Base-by-base conservation (phyloP, 371 early-diverging fungal species). In the Sporodiniella umbellata region DNA sequence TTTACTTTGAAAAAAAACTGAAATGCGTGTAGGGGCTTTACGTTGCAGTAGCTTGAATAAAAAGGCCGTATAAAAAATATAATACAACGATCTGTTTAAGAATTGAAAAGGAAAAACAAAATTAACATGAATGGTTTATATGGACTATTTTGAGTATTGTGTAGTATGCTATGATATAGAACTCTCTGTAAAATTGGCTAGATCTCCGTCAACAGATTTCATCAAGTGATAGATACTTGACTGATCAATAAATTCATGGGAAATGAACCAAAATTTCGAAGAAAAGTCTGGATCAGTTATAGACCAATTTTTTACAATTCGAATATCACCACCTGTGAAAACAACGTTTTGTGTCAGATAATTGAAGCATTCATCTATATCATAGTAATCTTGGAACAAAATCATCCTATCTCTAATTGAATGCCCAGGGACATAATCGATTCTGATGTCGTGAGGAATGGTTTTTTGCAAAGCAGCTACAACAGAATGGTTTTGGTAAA, bases 241-340 rank as follows among this genome's bases (percentile, higher is more conserved):
- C 3, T 62, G 45, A 4, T 62, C 62, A n/a, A 56, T 44, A 0
- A 62, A 26, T 19, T 53, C 45, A 42, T 62, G 62, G 8, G 74
- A 70, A 8, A 78, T 42, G 53, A 68, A 82, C 63, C 80, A 79
- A 44, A 64, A 82, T 28, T 73, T 72, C 19, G 72, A 61, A 40
- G 75, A 68, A 49, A 76, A 78, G 1, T 48, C 49, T 10, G 63
- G 62, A 15, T 64, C 64, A 2, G 71, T 39, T n/a, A 35, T 8
- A 10, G 57, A 54, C 83, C 83, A 82, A 42, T 74, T 79, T 28
- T 63, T 53, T 1, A 65, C 50, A 44, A 75, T 71, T 7, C 72
- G 50, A 17, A 72, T 56, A 45, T 77, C 76, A 17, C 83, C 83
- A 1, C 75, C 75, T 30, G 62, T 63, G 42, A 80, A 82, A 18